Evolutionary conservation across 2,329 filamentous ascomycete genomes (phyloP), one percentile per base, ranked within the genome.

Genomic region (Bipolaris victoriae): DNA sequence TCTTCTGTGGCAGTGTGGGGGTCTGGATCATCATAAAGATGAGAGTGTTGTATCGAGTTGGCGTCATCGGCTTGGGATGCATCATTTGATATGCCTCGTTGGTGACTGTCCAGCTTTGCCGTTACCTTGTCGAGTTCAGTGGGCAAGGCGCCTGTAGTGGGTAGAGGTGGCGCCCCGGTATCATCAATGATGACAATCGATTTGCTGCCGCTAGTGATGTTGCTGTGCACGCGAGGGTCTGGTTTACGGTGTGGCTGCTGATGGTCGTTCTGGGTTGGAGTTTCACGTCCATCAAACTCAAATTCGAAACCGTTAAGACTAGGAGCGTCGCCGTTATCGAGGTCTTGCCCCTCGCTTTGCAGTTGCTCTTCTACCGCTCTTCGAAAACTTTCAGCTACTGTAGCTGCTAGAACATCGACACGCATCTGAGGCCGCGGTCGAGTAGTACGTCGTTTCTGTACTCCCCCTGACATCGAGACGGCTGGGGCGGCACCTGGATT

Each of bases 171-270:
- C 31, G 71, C 54, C 5, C 86, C 86, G 57, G 84, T 86, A 61
- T 84, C 84, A 65, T 96, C 91, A 35, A 96, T 87, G 69, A 97
- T 96, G 53, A 97, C 84, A 63, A 97, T 96, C 0, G 92, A 96
- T 70, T 93, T 89, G 80, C 91, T 96, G n/a, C 91, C 90, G 10
- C 83, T 82, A 0, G 92, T 95, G 43, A 94, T 85, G 54, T 81
- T 80, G 62, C 84, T 86, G 50, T 80, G 70, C 35, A 77, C 72
- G 16, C 73, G 64, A 83, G 76, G 52, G 63, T 71, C 57, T 57
- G 77, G 57, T 16, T 52, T 50, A 7, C 60, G 57, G 3, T 43
- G 51, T 10, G 48, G 52, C 4, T 57, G 60, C 31, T 31, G 35
- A 16, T 39, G 54, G 5, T 65, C 57, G 9, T 67, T 58, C 5